These are phyloP conservation scores for Paramecium sonneborni DNA, from an alignment of 73 alveolate genomes.

Conservation along the genomic window DNA sequence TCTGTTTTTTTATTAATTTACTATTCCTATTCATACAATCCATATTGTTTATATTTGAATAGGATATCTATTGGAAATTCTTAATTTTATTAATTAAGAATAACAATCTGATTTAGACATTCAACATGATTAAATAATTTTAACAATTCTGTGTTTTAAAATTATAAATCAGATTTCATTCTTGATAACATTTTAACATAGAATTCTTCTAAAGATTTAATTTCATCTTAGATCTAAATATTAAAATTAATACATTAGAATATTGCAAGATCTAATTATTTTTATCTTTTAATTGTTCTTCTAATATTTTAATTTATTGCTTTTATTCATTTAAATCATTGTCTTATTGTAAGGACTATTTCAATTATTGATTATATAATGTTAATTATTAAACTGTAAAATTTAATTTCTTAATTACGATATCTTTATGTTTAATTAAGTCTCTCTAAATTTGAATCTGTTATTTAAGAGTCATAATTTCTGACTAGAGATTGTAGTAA, in stretches of 20 bases:
- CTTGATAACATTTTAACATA: neutral
- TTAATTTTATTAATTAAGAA: neutral
- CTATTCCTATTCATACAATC: neutral
- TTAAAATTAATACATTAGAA: neutral
- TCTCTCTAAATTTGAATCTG: neutral
- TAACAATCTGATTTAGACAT: neutral
- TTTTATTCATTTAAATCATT: neutral
- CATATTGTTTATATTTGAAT: neutral
- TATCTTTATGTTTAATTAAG: neutral
- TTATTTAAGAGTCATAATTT: neutral
- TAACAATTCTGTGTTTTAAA: neutral
- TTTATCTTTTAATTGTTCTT: neutral
- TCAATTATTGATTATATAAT: neutral
- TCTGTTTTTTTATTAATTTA: neutral
- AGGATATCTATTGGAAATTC: neutral
- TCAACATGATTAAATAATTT: neutral
- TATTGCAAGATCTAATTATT: neutral
- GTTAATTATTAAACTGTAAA: neutral
- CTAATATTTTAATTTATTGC: neutral
- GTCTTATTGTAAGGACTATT: neutral
- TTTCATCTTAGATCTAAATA: neutral
- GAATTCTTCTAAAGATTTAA: neutral
- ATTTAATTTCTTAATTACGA: neutral
- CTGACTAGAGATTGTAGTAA: neutral
- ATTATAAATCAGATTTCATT: neutral